Percentiles rank a stretch among this genome's conserved stretches.
Conservation (phyloP, 2,329 filamentous ascomycete species). For the Diaporthe sp. region DNA sequence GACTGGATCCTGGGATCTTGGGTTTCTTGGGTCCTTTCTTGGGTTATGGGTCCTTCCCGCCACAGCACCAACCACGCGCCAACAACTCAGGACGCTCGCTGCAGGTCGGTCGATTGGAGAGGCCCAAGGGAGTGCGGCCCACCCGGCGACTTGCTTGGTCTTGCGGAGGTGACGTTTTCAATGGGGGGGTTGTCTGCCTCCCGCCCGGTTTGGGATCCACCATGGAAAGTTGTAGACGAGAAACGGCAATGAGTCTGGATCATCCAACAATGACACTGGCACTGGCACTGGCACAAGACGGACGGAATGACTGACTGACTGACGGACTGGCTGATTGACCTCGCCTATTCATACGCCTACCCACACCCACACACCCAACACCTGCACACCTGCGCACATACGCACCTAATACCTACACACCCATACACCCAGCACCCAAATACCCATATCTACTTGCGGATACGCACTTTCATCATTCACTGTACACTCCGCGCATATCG, state of each 20-base stretch:
- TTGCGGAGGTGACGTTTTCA: conserved; percentile 32
- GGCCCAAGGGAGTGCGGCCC: background rate
- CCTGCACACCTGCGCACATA: too few relatives aligned
- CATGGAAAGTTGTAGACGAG: conserved; percentile 13
- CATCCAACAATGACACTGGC: background rate
- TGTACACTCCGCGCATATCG: background rate
- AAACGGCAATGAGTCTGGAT: conserved; percentile 18
- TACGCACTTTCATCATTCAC: conserved; percentile 4
- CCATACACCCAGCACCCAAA: too few relatives aligned
- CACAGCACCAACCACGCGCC: conserved; percentile 3
- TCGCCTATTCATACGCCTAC: too few relatives aligned
- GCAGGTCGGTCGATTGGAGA: conserved; percentile 8
- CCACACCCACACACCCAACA: too few relatives aligned
- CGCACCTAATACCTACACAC: too few relatives aligned
- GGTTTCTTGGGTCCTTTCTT: background rate
- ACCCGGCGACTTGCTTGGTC: conserved; percentile 24
- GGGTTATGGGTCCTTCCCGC: conserved; percentile 4
- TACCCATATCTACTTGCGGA: background rate
- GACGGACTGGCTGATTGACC: too few relatives aligned
- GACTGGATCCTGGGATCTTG: background rate
- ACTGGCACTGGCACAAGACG: background rate
- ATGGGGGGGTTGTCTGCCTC: conserved; percentile 5
- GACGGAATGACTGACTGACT: background rate
- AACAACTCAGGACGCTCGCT: background rate
- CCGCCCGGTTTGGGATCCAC: conserved; percentile 21